A percentile compares a stretch with the other conserved stretches of the same genome.
phyloP scores from a whole-genome alignment of 768 basidiomycete species.

The Russula brevipes region DNA sequence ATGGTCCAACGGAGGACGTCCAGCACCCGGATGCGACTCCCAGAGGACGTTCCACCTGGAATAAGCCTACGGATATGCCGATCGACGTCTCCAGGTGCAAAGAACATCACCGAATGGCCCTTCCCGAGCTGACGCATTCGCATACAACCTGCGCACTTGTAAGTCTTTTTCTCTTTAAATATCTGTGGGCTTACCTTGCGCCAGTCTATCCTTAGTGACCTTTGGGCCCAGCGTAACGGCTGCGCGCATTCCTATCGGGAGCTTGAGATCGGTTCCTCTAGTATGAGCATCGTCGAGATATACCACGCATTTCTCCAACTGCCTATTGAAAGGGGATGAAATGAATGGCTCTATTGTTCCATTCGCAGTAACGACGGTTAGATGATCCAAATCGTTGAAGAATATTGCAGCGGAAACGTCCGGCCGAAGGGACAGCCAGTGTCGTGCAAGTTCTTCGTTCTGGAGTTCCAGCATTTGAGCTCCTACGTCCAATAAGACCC shows the following conservation, averaged over 20 bases:
- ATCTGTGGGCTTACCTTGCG: conserved; percentile 38
- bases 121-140: conserved; percentile 23
- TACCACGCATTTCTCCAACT: conserved; percentile 38
- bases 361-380: conserved; percentile 36
- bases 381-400: conserved; percentile 33
- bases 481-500: conserved; percentile 51
- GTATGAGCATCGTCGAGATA: conserved; percentile 54
- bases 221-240: conserved; percentile 48
- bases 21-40: neutral
- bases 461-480: conserved; percentile 51
- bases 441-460: conserved; percentile 37
- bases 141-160: conserved; percentile 14
- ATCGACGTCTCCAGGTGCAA: conserved; percentile 18
- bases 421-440: conserved; percentile 37
- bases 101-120: conserved; percentile 22
- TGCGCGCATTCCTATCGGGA: conserved; percentile 40
- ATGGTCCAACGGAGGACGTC: conserved; percentile 23
- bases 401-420: conserved; percentile 41
- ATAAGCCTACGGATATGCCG: conserved; percentile 8
- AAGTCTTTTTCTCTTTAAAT: neutral
- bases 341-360: conserved; percentile 34
- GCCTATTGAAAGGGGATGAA: conserved; percentile 37
- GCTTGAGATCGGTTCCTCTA: conserved; percentile 49
- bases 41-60: neutral
- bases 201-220: conserved; percentile 47